Evolutionary conservation across 75 land plant species (phyloP).

Genomic region (Pinus taeda): DNA sequence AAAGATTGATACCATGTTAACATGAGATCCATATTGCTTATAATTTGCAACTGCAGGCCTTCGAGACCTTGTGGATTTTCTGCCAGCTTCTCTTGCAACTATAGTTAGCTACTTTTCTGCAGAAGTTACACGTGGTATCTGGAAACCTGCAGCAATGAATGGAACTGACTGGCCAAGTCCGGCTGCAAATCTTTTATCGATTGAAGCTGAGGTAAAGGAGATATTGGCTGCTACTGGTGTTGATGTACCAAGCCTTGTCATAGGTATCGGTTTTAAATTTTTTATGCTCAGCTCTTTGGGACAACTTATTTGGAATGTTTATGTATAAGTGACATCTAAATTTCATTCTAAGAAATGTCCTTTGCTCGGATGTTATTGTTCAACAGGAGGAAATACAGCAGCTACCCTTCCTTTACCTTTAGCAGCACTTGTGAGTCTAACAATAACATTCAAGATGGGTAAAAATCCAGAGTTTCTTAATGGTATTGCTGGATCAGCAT

Average conservation of each 20-base stretch:
- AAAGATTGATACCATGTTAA: not conserved
- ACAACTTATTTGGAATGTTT: not conserved
- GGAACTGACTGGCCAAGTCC: slow-evolving; percentile 99
- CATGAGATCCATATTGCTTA: not conserved
- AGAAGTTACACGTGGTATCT: slow-evolving; percentile 86
- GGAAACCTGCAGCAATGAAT: slow-evolving; percentile 93
- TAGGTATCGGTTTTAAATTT: slow-evolving; percentile 36
- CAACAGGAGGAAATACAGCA: slow-evolving; percentile 58
- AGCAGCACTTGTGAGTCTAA: slow-evolving; percentile 91
- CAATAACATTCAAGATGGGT: slow-evolving; percentile 86
- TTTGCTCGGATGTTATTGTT: slow-evolving; percentile 34
- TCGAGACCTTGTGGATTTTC: slow-evolving; percentile 88
- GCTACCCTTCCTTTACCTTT: slow-evolving; percentile 87
- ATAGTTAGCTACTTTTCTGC: slow-evolving; percentile 89
- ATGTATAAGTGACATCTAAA: not conserved
- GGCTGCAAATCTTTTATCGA: slow-evolving; percentile 76
- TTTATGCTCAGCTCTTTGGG: not conserved
- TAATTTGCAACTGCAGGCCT: slow-evolving; percentile 52
- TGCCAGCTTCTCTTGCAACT: slow-evolving; percentile 86
- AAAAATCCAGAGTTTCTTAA: slow-evolving; percentile 53
- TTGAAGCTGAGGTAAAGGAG: slow-evolving; percentile 78
- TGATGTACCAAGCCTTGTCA: slow-evolving; percentile 63
- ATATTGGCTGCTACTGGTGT: slow-evolving; percentile 84
- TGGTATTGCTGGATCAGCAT: slow-evolving; percentile 82
- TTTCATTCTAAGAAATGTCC: slow-evolving; percentile 7